Conservation (phyloP, 1,139 yeast species). For the Pichia sp. region DNA sequence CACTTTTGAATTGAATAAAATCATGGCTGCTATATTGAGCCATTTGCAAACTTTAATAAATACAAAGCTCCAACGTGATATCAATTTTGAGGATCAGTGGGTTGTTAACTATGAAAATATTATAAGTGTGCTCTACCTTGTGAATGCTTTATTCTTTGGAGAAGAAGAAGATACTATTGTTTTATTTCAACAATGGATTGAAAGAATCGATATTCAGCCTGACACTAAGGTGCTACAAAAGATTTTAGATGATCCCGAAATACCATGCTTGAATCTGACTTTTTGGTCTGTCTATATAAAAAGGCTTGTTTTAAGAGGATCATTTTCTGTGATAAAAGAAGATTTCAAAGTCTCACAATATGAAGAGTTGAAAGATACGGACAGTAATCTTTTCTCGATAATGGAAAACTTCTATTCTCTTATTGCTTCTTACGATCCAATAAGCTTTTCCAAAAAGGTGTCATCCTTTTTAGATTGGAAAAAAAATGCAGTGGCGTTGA, state of each 20-base stretch:
- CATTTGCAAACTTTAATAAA: conserved; percentile 20
- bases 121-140: conserved; percentile 47
- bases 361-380: conserved; percentile 31
- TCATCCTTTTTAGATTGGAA: conserved; percentile 46
- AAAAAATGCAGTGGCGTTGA: conserved; percentile 40
- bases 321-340: conserved; percentile 47
- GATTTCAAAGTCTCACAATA: conserved; percentile 39
- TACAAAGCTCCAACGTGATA: conserved; percentile 13
- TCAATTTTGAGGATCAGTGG: conserved; percentile 17
- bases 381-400: conserved; percentile 30
- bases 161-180: conserved; percentile 40
- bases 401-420: conserved; percentile 42
- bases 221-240: conserved; percentile 41
- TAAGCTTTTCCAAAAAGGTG: conserved; percentile 33
- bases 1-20: conserved; percentile 15
- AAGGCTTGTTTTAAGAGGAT: conserved; percentile 56
- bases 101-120: conserved; percentile 41
- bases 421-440: conserved; percentile 35
- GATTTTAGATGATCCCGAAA: conserved; percentile 23
- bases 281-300: conserved; percentile 60
- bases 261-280: conserved; percentile 39
- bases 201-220: conserved; percentile 58
- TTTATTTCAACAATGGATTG: conserved; percentile 52
- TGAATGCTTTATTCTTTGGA: conserved; percentile 48
- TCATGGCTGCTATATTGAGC: conserved; percentile 18